Evolutionary conservation across 139 green algal species (phyloP).

Genomic region (Marvania coccoides): DNA sequence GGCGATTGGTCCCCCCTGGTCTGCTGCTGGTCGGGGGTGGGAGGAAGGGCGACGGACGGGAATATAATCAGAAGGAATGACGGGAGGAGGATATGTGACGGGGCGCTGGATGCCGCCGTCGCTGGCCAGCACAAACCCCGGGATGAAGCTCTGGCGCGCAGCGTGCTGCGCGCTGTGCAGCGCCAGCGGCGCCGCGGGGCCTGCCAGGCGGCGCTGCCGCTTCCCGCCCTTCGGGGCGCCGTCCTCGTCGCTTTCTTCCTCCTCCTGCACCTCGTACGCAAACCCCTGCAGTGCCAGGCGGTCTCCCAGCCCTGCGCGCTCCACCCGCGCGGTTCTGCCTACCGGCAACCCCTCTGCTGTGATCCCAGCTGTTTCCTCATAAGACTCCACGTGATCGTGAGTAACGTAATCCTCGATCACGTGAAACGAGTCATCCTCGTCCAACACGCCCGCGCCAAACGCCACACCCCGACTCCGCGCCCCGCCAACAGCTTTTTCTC

Average conservation of each 20-base stretch:
- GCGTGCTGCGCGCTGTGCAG: slow-evolving; percentile 12
- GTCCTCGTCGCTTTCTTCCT: slow-evolving; percentile 10
- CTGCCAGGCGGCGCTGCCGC: background rate
- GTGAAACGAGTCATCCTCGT: slow-evolving; percentile 62
- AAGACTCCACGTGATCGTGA: slow-evolving; percentile 53
- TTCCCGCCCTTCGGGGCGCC: background rate
- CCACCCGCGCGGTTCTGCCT: background rate
- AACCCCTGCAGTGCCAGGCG: slow-evolving; percentile 11
- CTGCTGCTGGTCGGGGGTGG: slow-evolving; percentile 27
- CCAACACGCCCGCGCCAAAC: slow-evolving; percentile 76
- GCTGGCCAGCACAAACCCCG: slow-evolving; percentile 28
- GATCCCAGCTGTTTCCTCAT: slow-evolving; percentile 38
- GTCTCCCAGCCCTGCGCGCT: slow-evolving; percentile 17
- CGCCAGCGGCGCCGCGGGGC: background rate
- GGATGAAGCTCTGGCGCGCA: slow-evolving; percentile 18
- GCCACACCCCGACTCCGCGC: slow-evolving; percentile 58
- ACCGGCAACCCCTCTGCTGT: slow-evolving; percentile 4
- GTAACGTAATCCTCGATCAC: slow-evolving; percentile 35
- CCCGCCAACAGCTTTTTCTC: background rate
- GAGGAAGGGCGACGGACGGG: slow-evolving; percentile 22
- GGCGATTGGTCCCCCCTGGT: background rate
- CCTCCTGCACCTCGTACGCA: slow-evolving; percentile 34
- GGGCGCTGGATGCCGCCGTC: background rate
- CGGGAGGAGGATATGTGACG: slow-evolving; percentile 21
- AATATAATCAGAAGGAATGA: slow-evolving; percentile 18